Conservation (phyloP, 202 grass and related monocot species). For the Setaria viridis region DNA sequence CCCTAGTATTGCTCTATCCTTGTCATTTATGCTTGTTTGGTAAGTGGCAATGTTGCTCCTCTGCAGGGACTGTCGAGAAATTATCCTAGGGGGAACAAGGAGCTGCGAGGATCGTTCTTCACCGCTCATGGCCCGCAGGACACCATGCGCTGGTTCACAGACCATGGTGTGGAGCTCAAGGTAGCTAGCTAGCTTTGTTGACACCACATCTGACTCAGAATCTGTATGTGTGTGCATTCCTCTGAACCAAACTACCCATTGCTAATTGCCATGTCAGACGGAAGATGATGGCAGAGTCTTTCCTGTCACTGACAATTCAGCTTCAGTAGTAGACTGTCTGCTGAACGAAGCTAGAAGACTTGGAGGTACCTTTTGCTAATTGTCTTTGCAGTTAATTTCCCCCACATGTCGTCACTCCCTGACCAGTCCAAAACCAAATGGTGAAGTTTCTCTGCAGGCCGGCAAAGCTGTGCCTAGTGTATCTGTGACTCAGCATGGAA, state of each 20-base stretch:
- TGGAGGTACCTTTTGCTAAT: constrained; percentile 62
- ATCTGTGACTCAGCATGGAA: constrained; percentile 53
- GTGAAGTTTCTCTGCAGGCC: constrained; percentile 81
- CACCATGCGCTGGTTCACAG: constrained; percentile 84
- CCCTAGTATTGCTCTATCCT: background rate
- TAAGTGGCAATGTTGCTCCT: background rate
- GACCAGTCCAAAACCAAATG: constrained; percentile 50
- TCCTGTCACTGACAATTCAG: constrained; percentile 76
- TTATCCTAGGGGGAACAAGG: constrained; percentile 89
- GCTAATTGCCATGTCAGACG: constrained; percentile 53
- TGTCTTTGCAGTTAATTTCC: constrained; percentile 11
- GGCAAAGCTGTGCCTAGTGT: constrained; percentile 72
- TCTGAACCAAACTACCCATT: background rate
- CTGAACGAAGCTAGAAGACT: constrained; percentile 80
- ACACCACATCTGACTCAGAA: background rate
- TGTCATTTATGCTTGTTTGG: background rate
- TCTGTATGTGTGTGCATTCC: constrained; percentile 25
- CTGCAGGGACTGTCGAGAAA: constrained; percentile 68
- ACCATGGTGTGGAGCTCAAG: constrained; percentile 90
- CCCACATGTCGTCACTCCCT: background rate
- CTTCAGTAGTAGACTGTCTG: constrained; percentile 83
- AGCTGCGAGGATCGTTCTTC: constrained; percentile 86
- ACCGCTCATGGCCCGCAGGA: constrained; percentile 76
- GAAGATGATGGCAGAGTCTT: constrained; percentile 97
- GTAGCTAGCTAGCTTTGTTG: constrained; percentile 51